These are phyloP conservation scores for Tremella fuciformis DNA, from an alignment of 768 basidiomycete genomes.

Conservation along the genomic window DNA sequence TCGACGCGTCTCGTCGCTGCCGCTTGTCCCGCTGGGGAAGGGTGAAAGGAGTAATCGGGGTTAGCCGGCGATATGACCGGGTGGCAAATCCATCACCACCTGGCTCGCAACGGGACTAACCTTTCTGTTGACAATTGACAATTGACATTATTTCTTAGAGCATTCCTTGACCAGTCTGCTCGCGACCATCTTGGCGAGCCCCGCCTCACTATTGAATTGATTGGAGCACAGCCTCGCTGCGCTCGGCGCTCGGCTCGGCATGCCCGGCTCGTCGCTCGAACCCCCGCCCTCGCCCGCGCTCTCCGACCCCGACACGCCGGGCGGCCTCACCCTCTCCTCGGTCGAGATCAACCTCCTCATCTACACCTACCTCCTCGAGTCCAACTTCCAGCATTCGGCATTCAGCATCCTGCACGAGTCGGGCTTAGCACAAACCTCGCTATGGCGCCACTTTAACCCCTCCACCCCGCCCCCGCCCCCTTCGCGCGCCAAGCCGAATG, in stretches of 20 bases:
- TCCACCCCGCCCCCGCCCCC: slow-evolving; percentile 15
- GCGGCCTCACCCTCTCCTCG: slow-evolving; percentile 3
- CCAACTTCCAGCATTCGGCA: slow-evolving; percentile 48
- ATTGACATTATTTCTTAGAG: no score
- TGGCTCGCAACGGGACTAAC: no score
- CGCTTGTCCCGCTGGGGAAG: no score
- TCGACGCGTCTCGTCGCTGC: no score
- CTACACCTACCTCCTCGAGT: slow-evolving; percentile 49
- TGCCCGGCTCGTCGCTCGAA: neutral
- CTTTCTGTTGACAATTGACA: no score
- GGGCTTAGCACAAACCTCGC: slow-evolving; percentile 36
- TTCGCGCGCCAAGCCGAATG: slow-evolving; percentile 1
- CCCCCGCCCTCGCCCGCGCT: neutral
- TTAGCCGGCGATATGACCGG: no score
- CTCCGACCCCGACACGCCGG: slow-evolving; percentile 1
- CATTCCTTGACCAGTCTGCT: no score
- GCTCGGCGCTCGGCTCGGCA: neutral
- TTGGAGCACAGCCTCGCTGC: no score
- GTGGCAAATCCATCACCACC: no score
- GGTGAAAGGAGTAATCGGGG: no score
- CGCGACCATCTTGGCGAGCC: no score
- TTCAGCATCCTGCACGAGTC: slow-evolving; percentile 46
- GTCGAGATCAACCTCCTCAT: slow-evolving; percentile 50
- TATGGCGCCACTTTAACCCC: slow-evolving; percentile 46
- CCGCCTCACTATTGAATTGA: no score